Evolutionary conservation across 345 rosid species (phyloP), one percentile per base, ranked within the genome.

Genomic region (Sisymbrium altissimum): DNA sequence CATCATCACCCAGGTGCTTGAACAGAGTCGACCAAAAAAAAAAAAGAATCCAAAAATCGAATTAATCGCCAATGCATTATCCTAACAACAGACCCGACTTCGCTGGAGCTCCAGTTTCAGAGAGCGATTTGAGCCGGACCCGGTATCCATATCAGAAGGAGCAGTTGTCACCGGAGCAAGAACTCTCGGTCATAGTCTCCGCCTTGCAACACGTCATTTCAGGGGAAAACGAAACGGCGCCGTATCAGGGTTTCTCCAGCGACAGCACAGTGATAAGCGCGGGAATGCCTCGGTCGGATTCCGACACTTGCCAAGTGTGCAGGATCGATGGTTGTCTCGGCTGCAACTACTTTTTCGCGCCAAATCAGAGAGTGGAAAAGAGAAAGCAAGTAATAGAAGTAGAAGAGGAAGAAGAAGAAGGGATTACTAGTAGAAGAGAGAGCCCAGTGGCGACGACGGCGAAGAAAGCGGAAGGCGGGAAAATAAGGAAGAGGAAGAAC

Each of bases 311-410:
- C 33, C 82, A 64, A 30, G 76, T 83, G 3, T 92, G 97, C 74
- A 79, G 57, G 23, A 86, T 87, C 69, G 70, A 76, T 10, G 97
- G 92, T 1, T 92, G 99, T 70, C 78, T 87, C 3, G 93, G 94
- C 11, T 95, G 99, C 79, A 48, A 86, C 35, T 82, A 82, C 83
- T 95, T 95, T 87, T 79, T 87, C 81, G 87, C 93, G 71, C 81
- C 81, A 60, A 77, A 74, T 23, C 79, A 76, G 52, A 70, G 77
- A 33, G 64, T 53, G 44, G 29, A 68, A 55, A 52, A 54, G 9
- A 45, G 12, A 10, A 30, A 72, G 2, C n/a, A 59, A 18, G 27
- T 14, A 54, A 43, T 12, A 6, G 64, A 12, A 58, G 11, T 17
- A n/a, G 35, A 5, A 7, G 25, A 10, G 38, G 52, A 44, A 65